Conservation (phyloP, 352 stramenopile genomes). For the Globisporangium ultimum region DNA sequence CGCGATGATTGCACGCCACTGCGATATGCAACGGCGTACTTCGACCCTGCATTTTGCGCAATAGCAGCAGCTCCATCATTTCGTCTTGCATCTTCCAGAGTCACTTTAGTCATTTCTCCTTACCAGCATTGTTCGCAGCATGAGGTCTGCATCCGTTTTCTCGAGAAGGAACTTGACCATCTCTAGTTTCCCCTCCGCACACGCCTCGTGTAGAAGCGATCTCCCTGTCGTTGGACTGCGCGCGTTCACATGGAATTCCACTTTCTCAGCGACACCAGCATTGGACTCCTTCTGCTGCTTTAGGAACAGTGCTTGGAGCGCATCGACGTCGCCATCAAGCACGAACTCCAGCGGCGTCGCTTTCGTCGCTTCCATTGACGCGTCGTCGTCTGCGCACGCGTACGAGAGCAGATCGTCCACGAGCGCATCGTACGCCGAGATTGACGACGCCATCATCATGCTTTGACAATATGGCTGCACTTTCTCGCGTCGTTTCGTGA, state of each 20-base stretch:
- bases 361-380: background rate
- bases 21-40: constrained; percentile 61
- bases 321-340: constrained; percentile 23
- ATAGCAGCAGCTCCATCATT: too few species aligned
- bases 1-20: constrained; percentile 49
- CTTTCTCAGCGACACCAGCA: background rate
- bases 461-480: constrained; percentile 2
- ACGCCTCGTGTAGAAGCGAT: constrained; percentile 62
- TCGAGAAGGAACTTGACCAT: constrained; percentile 54
- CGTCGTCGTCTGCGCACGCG: constrained; percentile 2
- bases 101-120: background rate
- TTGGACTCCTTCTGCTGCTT: constrained; percentile 17
- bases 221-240: constrained; percentile 33
- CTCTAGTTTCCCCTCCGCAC: constrained; percentile 42
- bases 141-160: constrained; percentile 42
- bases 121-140: constrained; percentile 65
- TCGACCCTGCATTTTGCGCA: constrained; percentile 31
- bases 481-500: constrained; percentile 5
- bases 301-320: constrained; percentile 10
- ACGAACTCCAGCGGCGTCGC: constrained; percentile 27
- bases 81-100: background rate
- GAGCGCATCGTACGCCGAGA: constrained; percentile 32
- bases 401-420: constrained; percentile 43
- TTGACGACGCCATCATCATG: too few species aligned
- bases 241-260: constrained; percentile 30